Base-by-base conservation (phyloP, 208 protist species). In the Lotmaria passim region DNA sequence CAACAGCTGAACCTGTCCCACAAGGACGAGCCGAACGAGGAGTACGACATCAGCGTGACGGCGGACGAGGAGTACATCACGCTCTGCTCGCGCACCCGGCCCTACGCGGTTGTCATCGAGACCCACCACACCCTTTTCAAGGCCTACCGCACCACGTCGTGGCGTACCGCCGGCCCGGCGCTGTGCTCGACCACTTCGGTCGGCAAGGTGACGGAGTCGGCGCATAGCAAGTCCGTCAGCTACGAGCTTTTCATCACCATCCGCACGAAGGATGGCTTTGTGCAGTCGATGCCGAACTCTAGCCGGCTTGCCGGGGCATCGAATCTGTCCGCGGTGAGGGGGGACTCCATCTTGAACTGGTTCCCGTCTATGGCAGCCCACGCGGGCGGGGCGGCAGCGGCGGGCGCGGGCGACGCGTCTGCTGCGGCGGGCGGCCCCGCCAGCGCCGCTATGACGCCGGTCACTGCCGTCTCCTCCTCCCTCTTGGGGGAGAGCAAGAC, bases 61-160 rank as follows among this genome's bases (percentile, higher is more conserved):
- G 81, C 86, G 1, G 70, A 77, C 34, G 89, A 96, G 67, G 92
- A 96, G 69, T 96, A 96, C 72, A 91, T 96, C 56, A 93, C 82
- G n/a, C 79, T 96, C 12, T 77, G 76, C 43, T 92, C 89, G n/a
- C 78, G 75, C 36, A 78, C 79, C 10, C 56, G 75, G 41, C 51
- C 82, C 19, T 80, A 86, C 57, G 87, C 86, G 5, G 87, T 96
- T 2, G 89, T 95, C 21, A 82, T 93, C 30, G 86, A 96, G 69
- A 80, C 83, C 28, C 81, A 95, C 68, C 85, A 85, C 51, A 85
- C 62, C n/a, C 74, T 75, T 31, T 87, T 96, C 56, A 92, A 91
- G 68, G 75, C 85, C 19, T 77, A 89, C 61, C 85, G 83, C 46
- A 79, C 93, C 41, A 96, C 92, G n/a, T 90, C 83, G 55, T 96